A percentile compares a stretch with the other conserved stretches of the same genome.
Conservation (phyloP, 2,329 filamentous ascomycete genomes). For the Cladophialophora exuberans region DNA sequence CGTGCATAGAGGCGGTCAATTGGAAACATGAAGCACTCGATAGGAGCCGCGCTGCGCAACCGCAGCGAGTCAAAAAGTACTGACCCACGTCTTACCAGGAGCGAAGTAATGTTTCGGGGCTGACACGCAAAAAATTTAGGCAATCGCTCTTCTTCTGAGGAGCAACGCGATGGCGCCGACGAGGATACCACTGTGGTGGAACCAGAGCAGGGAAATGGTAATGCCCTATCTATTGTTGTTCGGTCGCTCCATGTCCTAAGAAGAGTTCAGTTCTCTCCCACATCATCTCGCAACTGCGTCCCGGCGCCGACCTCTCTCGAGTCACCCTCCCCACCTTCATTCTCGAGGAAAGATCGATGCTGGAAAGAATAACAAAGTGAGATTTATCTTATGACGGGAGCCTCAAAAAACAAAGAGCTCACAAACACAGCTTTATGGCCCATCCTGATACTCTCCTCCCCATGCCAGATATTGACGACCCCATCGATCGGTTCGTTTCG, state of each 20-base stretch:
- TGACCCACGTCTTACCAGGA: not conserved
- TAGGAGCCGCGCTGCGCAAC: slow-evolving; percentile 30
- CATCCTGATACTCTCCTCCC: slow-evolving; percentile 93
- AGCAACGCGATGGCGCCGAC: slow-evolving; percentile 45
- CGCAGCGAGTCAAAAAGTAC: slow-evolving; percentile 31
- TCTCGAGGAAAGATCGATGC: slow-evolving; percentile 94
- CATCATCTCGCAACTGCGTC: slow-evolving; percentile 95
- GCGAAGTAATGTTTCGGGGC: not conserved
- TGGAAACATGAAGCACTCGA: slow-evolving; percentile 32
- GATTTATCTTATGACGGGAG: slow-evolving; percentile 10
- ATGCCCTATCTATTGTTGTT: slow-evolving; percentile 37
- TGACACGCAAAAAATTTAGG: slow-evolving; percentile 39
- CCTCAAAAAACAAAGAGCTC: slow-evolving; percentile 29
- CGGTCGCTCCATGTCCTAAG: slow-evolving; percentile 5
- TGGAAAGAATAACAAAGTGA: slow-evolving; percentile 97
- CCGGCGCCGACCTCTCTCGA: slow-evolving; percentile 90
- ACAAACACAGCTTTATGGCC: slow-evolving; percentile 83
- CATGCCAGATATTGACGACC: slow-evolving; percentile 86
- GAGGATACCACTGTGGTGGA: slow-evolving; percentile 82
- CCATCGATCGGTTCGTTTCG: slow-evolving; percentile 83
- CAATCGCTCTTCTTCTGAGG: slow-evolving; percentile 62
- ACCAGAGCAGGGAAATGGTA: slow-evolving; percentile 92
- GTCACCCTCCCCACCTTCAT: slow-evolving; percentile 97
- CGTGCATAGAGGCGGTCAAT: slow-evolving; percentile 9
- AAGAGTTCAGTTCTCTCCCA: slow-evolving; percentile 78